phyloP scores from a whole-genome alignment of 352 stramenopile species.

The Phytophthora boehmeriae region DNA sequence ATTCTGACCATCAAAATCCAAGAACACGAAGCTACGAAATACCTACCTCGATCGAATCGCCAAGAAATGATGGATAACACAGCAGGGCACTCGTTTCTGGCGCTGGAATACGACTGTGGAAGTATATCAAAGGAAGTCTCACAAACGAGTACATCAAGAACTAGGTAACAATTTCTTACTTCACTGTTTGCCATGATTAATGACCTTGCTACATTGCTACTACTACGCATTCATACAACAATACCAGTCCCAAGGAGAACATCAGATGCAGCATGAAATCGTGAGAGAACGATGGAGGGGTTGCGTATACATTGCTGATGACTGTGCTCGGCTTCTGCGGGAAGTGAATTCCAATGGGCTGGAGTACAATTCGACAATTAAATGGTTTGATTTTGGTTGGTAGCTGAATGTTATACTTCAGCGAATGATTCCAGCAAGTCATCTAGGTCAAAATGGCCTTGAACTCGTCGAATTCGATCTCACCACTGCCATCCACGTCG shows the following conservation, averaged over 20 bases:
- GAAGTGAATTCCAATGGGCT: too few species aligned
- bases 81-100: constrained; percentile 3
- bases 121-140: constrained; percentile 32
- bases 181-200: not conserved
- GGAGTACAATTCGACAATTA: too few species aligned
- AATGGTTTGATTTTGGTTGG: too few species aligned
- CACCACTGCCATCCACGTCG: constrained; percentile 93
- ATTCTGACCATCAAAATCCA: constrained; percentile 14
- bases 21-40: constrained; percentile 23
- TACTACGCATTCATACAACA: too few species aligned
- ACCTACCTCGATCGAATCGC: constrained; percentile 8
- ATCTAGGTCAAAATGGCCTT: constrained; percentile 86
- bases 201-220: too few species aligned
- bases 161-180: constrained; percentile 2
- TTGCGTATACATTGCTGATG: too few species aligned
- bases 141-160: constrained; percentile 28
- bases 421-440: too few species aligned
- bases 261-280: too few species aligned
- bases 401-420: too few species aligned
- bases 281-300: too few species aligned
- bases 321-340: too few species aligned
- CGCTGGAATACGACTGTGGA: constrained; percentile 3
- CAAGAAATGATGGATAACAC: constrained; percentile 1
- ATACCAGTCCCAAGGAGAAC: too few species aligned
- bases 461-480: constrained; percentile 98